Conservation (phyloP, 345 rosid species). For the Lepidium didymum region DNA sequence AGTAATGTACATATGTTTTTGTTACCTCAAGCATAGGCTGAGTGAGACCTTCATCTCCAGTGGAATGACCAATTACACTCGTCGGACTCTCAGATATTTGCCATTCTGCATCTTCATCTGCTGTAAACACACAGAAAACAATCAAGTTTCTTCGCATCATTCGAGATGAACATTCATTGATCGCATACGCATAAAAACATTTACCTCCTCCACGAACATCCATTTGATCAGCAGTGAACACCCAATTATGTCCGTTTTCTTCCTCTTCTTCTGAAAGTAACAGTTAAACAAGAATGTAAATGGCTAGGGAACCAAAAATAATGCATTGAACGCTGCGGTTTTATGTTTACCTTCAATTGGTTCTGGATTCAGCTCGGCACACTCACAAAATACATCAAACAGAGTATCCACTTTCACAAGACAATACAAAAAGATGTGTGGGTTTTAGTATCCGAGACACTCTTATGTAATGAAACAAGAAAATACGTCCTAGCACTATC, state of each 20-base stretch:
- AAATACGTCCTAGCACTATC: neutral
- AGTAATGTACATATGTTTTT: neutral
- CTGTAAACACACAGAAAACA: slow-evolving; percentile 13
- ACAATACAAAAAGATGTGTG: slow-evolving; percentile 2
- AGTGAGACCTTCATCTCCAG: slow-evolving; percentile 64
- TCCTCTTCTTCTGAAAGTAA: slow-evolving; percentile 34
- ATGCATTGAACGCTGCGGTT: neutral
- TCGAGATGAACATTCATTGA: neutral
- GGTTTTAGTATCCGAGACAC: neutral
- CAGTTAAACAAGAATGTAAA: neutral
- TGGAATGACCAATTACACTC: slow-evolving; percentile 73
- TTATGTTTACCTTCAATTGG: slow-evolving; percentile 56
- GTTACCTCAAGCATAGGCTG: slow-evolving; percentile 65
- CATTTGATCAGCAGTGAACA: slow-evolving; percentile 79
- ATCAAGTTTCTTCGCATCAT: neutral
- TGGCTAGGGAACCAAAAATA: neutral
- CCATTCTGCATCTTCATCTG: slow-evolving; percentile 50
- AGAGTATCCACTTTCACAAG: slow-evolving; percentile 65
- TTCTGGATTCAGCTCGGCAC: slow-evolving; percentile 94
- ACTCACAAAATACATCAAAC: slow-evolving; percentile 78
- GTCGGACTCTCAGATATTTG: slow-evolving; percentile 40
- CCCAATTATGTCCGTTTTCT: slow-evolving; percentile 56
- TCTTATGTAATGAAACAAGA: neutral
- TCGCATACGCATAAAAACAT: neutral
- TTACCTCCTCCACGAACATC: slow-evolving; percentile 44